Evolutionary conservation across 306 rosid genomes (phyloP), one percentile per base, ranked within the genome.

Genomic region (Lagenaria siceraria): DNA sequence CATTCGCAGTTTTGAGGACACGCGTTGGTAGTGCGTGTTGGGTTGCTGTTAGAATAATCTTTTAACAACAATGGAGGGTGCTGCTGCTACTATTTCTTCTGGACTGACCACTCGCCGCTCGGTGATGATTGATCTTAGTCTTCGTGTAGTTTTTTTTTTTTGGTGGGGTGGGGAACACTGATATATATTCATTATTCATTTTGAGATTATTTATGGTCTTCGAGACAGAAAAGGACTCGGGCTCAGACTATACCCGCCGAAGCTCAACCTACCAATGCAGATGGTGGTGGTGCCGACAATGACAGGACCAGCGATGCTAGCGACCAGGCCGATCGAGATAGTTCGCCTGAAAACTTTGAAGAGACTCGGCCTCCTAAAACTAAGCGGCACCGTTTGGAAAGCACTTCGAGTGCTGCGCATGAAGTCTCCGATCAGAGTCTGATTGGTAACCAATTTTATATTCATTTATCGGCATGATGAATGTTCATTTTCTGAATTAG

Each of bases 331-430:
- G 87, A 87, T 33, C 87, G 93, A 46, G 95, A 92, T 84, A 88
- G 96, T 59, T 95, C 98, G 6, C 97, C 93, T 0, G 97, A 91
- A 11, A 90, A 88, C 69, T 84, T 78, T 52, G 90, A 86, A 31
- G 95, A 88, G 73, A 15, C 87, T 21, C 96, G 83, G 62, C 75
- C 60, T 74, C 81, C 82, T 3, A 86, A 65, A 81, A 42, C 88
- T 19, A 95, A 92, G 87, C 95, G 98, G 13, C 36, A 17, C 77
- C 97, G 96, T 77, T 8, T 60, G 25, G 91, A 82, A 78, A 91
- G 86, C 80, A 61, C 90, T 77, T 77, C 92, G 3, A 83, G 80
- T 38, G 69, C 71, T 21, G 61, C 86, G 29, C 74, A 62, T 55
- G 80, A 84, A 14, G 72, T 65, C 75, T 60, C 84, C 61, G 85